phyloP scores from a whole-genome alignment of 345 rosid genomes.

The Cardamine chenopodiifolia region DNA sequence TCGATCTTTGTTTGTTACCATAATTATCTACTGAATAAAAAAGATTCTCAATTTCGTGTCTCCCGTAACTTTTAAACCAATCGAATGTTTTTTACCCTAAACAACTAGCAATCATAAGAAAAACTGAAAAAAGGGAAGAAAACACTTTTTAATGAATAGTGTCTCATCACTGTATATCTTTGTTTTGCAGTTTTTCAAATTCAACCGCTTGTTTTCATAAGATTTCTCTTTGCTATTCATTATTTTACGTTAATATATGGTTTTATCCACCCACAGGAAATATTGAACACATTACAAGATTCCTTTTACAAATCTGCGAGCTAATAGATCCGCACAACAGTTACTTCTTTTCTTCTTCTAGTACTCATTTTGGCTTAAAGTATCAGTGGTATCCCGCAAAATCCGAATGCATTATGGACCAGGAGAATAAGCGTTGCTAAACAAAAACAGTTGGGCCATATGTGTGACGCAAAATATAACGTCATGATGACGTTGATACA shows the following conservation, averaged over 20 bases:
- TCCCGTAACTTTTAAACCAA: too few species aligned
- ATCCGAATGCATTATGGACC: neutral
- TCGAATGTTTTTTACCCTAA: too few species aligned
- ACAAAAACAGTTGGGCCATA: neutral
- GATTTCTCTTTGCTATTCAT: too few species aligned
- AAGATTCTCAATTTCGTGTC: neutral
- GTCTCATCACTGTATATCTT: neutral
- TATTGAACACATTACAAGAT: slow-evolving; percentile 1
- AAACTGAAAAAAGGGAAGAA: too few species aligned
- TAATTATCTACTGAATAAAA: neutral
- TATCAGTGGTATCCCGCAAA: neutral
- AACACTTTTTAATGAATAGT: neutral
- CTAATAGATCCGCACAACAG: neutral
- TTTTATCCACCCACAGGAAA: neutral
- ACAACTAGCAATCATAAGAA: too few species aligned
- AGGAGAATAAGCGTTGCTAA: neutral
- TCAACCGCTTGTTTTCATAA: neutral
- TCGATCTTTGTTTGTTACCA: neutral
- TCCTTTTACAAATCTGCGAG: neutral
- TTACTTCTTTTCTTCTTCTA: neutral
- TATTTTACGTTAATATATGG: neutral
- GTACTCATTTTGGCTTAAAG: neutral
- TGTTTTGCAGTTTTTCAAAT: neutral
- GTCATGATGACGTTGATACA: slow-evolving; percentile 30
- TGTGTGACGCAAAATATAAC: slow-evolving; percentile 11